A percentile compares a stretch with the other conserved stretches of the same genome.
Evolutionary conservation across 108 stramenopile species (phyloP).

Genomic region (Cyclotella sp.): DNA sequence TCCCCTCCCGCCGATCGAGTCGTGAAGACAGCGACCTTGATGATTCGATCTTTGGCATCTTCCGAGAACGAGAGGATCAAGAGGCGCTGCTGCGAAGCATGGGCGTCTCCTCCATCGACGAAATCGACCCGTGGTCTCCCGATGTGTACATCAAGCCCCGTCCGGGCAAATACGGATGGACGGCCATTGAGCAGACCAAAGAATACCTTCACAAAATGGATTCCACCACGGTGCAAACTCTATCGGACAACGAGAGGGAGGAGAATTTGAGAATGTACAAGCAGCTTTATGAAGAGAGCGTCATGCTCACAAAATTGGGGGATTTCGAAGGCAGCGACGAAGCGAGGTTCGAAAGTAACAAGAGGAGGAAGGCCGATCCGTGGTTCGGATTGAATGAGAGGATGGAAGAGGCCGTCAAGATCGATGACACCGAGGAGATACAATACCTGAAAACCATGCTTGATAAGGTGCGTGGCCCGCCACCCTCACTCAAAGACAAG

Average conservation of each 20-base stretch:
- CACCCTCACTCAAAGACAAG: constrained; percentile 60
- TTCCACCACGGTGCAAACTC: constrained; percentile 49
- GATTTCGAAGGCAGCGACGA: constrained; percentile 59
- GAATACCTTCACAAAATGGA: neutral
- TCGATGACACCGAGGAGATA: constrained; percentile 61
- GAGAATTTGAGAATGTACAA: constrained; percentile 79
- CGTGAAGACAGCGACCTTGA: neutral
- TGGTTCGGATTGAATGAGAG: constrained; percentile 88
- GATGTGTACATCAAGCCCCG: constrained; percentile 86
- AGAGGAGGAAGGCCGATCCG: constrained; percentile 63
- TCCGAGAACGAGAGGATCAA: constrained; percentile 4
- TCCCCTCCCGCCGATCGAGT: constrained; percentile 8
- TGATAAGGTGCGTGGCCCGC: constrained; percentile 76
- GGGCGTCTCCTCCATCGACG: constrained; percentile 11
- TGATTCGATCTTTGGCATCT: neutral
- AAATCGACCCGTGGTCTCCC: constrained; percentile 76
- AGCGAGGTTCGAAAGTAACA: constrained; percentile 69
- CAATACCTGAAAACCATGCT: constrained; percentile 57
- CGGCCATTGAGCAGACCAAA: neutral
- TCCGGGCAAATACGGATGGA: constrained; percentile 68
- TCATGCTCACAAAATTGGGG: constrained; percentile 59
- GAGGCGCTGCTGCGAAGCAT: constrained; percentile 12
- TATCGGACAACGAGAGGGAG: constrained; percentile 71
- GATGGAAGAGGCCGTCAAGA: constrained; percentile 77
- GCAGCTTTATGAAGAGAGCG: constrained; percentile 64